Conservation (phyloP, 176 grass and related monocot genomes). For the Stipa capillata region DNA sequence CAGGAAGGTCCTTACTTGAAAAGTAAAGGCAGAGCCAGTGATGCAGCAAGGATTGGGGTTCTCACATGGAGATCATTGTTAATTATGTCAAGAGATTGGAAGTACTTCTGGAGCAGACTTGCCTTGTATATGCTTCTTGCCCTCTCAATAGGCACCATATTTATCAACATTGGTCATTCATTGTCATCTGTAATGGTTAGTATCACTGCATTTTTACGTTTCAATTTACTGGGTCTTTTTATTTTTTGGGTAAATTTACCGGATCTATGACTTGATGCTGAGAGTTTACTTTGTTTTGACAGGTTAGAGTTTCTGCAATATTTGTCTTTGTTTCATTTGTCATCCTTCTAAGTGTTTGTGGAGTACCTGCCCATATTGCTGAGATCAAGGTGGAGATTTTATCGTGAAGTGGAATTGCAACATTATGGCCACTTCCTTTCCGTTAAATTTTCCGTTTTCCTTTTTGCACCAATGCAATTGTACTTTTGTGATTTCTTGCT, state of each 20-base stretch:
- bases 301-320: constrained; percentile 77
- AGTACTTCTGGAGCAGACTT: constrained; percentile 90
- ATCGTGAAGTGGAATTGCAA: background rate
- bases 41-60: constrained; percentile 51
- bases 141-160: constrained; percentile 72
- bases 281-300: constrained; percentile 17
- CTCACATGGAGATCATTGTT: constrained; percentile 88
- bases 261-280: background rate
- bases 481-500: background rate
- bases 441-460: constrained; percentile 22
- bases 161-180: constrained; percentile 73
- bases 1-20: constrained; percentile 86
- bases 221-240: background rate
- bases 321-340: constrained; percentile 84
- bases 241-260: background rate
- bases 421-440: background rate
- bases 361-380: constrained; percentile 80
- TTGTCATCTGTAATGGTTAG: constrained; percentile 86
- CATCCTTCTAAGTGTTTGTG: constrained; percentile 80
- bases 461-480: background rate
- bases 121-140: constrained; percentile 65
- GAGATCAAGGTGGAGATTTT: constrained; percentile 58
- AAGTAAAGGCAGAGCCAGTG: constrained; percentile 64
- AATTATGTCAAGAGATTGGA: constrained; percentile 95
- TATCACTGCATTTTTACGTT: background rate